Evolutionary conservation across 2,329 filamentous ascomycete genomes (phyloP), one percentile per base, ranked within the genome.

Genomic region (Ceratocystis cacaofunesta): DNA sequence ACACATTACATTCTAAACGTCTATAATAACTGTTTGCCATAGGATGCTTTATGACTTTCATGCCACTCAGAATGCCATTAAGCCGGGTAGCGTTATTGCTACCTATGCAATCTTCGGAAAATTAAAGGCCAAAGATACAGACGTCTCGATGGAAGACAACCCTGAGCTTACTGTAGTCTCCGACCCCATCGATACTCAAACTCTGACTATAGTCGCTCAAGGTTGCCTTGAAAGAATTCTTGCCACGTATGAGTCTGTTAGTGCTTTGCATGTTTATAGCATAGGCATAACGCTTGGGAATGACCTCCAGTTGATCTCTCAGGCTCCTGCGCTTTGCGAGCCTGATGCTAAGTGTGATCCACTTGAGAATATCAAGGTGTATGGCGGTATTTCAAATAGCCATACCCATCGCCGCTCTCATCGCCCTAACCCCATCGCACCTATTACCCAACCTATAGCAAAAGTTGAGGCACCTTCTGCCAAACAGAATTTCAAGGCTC

Each of bases 21-120:
- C 63, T 67, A 41, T 41, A 41, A 41, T 15, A 41, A 41, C 36
- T 41, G 10, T 15, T 41, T 15, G 36, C 10, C 36, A 41, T 63
- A 95, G 87, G 74, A 95, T 94, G 83, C 84, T 92, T 17, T 95
- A 84, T 75, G 89, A 95, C 41, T 97, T 95, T 70, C 84, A 96
- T 74, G 80, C 81, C 68, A 83, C 80, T 66, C 88, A 95, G 73
- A 95, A 91, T 74, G 80, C 78, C 65, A 89, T 87, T 74, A 87
- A 85, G 68, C 80, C 88, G 0, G 82, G 84, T 25, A 86, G 85
- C 30, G 79, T 96, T n/a, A 84, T 95, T 76, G 94, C 92, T 57
- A 96, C 91, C n/a, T 99, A 96, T 75, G 78, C 96, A 61, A 73
- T 99, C 58, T 88, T 86, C 62, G 94, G 92, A 48, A 82, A 78